Evolutionary conservation across 257 asterid species (phyloP), one percentile per base, ranked within the genome.

Genomic region (Thymus mandschuricus): DNA sequence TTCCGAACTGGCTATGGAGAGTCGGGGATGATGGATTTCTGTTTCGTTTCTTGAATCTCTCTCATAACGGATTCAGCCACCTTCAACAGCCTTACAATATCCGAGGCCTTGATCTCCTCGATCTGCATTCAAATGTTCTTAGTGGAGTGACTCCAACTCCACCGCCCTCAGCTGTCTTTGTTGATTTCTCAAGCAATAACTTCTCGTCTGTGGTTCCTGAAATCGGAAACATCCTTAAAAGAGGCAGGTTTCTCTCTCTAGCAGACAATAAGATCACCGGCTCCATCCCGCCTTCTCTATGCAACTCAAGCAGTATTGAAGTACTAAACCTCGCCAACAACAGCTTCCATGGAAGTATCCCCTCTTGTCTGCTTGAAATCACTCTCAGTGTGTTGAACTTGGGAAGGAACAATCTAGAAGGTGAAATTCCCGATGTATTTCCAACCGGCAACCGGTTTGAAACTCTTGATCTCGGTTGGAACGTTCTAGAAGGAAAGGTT

Each of bases 1-100:
- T 86, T 41, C 92, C 92, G 4, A 86, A 69, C 43, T 88, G 87
- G 87, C 1, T 86, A 3, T 88, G 90, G 96, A 80, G 74, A 60
- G 69, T 69, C 8, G 76, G 81, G 1, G 30, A 74, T 15, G 84
- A 74, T 15, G 84, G 84, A 6, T 64, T 45, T 56, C 79, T 81
- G 21, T 3, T 63, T 3, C 75, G 68, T 1, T 71, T 66, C 45
- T 49, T 87, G 50, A 82, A 86, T 66, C 87, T 89, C 43, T 86
- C 96, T 27, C 76, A 70, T 10, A 89, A 89, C 35, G 77, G 49
- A 0, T 73, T 86, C 76, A 72, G 44, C 10, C 74, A 64, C 64
- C 75, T 89, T 10, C 82, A 89, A 72, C 74, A 86, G 15, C 89
- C 96, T 28, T 79, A 77, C 58, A 27, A 52, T 11, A 73, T 87